These are phyloP conservation scores for Artemisia argyi DNA, from an alignment of 129 eudicot species.

Conservation along the genomic window DNA sequence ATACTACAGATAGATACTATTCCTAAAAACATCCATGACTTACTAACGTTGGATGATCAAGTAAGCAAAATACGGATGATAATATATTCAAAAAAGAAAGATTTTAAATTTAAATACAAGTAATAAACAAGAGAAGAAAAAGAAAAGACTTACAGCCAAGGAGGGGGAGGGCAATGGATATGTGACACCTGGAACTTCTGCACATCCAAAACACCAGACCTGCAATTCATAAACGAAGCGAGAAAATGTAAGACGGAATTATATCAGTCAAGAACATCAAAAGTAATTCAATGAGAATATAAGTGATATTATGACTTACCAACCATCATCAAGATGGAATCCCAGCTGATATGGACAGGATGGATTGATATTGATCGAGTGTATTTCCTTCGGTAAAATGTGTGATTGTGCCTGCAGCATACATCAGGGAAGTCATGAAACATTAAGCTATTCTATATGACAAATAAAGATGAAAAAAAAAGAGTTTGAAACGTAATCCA, in stretches of 20 bases:
- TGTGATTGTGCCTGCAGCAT: conserved; percentile 83
- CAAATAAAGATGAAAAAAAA: not conserved
- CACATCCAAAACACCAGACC: conserved; percentile 89
- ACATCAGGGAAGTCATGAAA: not conserved
- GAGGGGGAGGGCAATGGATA: conserved; percentile 95
- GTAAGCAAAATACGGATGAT: not conserved
- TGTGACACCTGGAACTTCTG: conserved; percentile 71
- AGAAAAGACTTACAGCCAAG: conserved; percentile 76
- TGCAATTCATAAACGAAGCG: conserved; percentile 23
- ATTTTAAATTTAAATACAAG: conserved; percentile 1
- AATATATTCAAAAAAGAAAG: not conserved
- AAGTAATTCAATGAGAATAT: not conserved
- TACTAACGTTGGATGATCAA: not conserved
- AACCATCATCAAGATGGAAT: conserved; percentile 98
- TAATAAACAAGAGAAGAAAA: not conserved
- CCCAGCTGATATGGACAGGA: conserved; percentile 71
- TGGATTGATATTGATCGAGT: conserved; percentile 75
- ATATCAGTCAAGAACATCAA: conserved; percentile 6
- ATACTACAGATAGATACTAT: not conserved
- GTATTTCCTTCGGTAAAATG: conserved; percentile 66
- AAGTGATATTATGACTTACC: conserved; percentile 52
- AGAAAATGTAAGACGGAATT: not conserved
- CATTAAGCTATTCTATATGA: not conserved
- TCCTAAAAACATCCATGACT: too few relatives aligned
- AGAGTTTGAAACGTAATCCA: not conserved